phyloP scores from a whole-genome alignment of 495 filamentous ascomycete species.

The Neurospora tetrasperma region DNA sequence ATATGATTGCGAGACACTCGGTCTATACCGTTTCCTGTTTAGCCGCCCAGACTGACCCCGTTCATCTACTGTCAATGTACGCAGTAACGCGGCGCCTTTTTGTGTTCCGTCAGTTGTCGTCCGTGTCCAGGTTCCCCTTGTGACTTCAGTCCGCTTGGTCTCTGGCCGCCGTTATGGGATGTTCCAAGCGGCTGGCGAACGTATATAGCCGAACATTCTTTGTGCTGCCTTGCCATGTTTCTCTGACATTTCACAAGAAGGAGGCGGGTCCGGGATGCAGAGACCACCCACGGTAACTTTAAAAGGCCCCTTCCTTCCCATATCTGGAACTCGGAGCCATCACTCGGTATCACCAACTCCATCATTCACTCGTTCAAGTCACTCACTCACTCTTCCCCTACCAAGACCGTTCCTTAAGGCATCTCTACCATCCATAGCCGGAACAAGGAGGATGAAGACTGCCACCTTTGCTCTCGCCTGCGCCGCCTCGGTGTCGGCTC shows the following conservation, averaged over 20 bases:
- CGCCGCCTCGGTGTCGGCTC: constrained; percentile 17
- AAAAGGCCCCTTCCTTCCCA: constrained; percentile 1
- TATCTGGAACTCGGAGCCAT: neutral
- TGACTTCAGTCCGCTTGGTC: neutral
- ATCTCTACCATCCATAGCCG: neutral
- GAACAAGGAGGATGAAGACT: constrained; percentile 18
- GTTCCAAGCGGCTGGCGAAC: neutral
- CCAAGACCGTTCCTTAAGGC: neutral
- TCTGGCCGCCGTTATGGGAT: neutral
- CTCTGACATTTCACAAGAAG: neutral
- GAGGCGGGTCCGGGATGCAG: neutral
- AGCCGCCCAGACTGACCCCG: neutral
- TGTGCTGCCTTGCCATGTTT: constrained; percentile 4
- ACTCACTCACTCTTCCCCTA: constrained; percentile 15
- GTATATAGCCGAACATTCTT: neutral
- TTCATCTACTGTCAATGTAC: neutral
- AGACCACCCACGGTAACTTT: constrained; percentile 1
- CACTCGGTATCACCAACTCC: constrained; percentile 13
- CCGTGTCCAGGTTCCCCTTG: neutral
- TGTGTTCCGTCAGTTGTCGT: neutral
- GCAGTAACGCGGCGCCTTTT: neutral
- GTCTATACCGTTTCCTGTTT: neutral
- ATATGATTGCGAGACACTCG: neutral
- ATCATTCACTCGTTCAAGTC: constrained; percentile 20
- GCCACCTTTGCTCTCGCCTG: constrained; percentile 17